Base-by-base conservation (phyloP, 116 monocot genomes). In the Thalassia testudinum region DNA sequence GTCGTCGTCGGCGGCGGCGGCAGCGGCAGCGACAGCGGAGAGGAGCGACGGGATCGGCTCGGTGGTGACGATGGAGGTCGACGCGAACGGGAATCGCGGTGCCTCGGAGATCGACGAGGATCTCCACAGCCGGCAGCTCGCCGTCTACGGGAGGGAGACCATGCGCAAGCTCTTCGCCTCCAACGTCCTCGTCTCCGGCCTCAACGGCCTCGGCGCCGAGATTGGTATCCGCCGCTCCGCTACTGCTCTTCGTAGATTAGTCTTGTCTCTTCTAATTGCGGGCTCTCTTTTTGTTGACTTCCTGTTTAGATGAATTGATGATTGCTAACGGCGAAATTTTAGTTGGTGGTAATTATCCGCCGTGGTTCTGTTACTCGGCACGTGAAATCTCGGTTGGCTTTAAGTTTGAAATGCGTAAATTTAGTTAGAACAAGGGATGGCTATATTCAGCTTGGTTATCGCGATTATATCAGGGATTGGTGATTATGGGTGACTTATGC, bases 111-210 rank as follows among this genome's bases (percentile, higher is more conserved):
- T 99, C 63, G 97, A 99, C 52, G 97, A 99, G 75, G 97, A 99
- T 62, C 89, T 99, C 24, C 97, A 99, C 61, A 99, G 97, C 44
- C 74, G 97, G 58, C 97, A 99, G 82, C 82, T 99, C 3, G 97
- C 97, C 1, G 97, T 99, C n/a, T 99, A 99, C 30, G 97, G 97
- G 0, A 66, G 97, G 53, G 97, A 99, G 80, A 90, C 97, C 26
- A 89, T 99, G 97, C 69, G 86, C 44, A 72, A 71, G 49, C 75
- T 99, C 42, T 85, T 90, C 34, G 76, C 57, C 1, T 82, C 97
- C 27, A 89, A 86, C 55, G 86, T 99, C 26, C 86, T 99, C 8
- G 64, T 99, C 27, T 89, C 97, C 1, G 97, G 97, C 1, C 44
- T 89, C 29, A 71, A 89, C 28, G 97, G 97, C 52, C 80, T 99